These are phyloP conservation scores for Paramecium octaurelia DNA, from an alignment of 73 alveolate species.

Conservation along the genomic window DNA sequence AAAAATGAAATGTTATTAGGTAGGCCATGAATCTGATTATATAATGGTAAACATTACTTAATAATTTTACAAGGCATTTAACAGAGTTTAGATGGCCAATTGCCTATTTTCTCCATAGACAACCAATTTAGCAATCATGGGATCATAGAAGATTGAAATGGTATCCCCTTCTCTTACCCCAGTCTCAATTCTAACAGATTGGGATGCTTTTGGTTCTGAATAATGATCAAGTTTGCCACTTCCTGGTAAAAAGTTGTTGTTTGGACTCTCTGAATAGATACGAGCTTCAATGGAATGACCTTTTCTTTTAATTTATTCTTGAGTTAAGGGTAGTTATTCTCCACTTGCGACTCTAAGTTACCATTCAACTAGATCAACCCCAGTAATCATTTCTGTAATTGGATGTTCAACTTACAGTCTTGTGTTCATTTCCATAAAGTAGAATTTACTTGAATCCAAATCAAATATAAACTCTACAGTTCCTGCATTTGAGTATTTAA, in stretches of 20 bases:
- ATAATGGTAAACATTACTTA: slow-evolving; percentile 45
- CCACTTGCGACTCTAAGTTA: slow-evolving; percentile 86
- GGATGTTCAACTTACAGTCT: slow-evolving; percentile 92
- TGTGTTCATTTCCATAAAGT: slow-evolving; percentile 93
- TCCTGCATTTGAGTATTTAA: slow-evolving; percentile 89
- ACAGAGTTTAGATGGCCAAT: slow-evolving; percentile 70
- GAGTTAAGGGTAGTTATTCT: slow-evolving; percentile 67
- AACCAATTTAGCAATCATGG: slow-evolving; percentile 86
- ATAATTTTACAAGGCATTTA: slow-evolving; percentile 73
- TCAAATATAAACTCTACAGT: slow-evolving; percentile 91
- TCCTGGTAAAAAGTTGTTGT: slow-evolving; percentile 80
- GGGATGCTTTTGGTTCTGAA: slow-evolving; percentile 73
- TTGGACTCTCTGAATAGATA: slow-evolving; percentile 90
- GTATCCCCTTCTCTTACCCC: slow-evolving; percentile 89
- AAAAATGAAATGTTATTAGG: slow-evolving; percentile 82
- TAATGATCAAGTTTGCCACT: slow-evolving; percentile 74
- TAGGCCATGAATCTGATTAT: slow-evolving; percentile 64
- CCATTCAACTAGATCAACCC: slow-evolving; percentile 79
- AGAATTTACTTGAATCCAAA: slow-evolving; percentile 71
- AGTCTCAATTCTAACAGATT: slow-evolving; percentile 79
- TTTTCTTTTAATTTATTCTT: slow-evolving; percentile 68
- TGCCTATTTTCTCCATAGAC: slow-evolving; percentile 82
- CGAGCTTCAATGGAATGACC: slow-evolving; percentile 93
- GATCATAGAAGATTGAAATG: slow-evolving; percentile 85
- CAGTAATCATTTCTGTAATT: slow-evolving; percentile 82